A percentile compares a stretch with the other conserved stretches of the same genome.
Conservation (phyloP, 352 stramenopile genomes). For the Phytophthora lateralis region DNA sequence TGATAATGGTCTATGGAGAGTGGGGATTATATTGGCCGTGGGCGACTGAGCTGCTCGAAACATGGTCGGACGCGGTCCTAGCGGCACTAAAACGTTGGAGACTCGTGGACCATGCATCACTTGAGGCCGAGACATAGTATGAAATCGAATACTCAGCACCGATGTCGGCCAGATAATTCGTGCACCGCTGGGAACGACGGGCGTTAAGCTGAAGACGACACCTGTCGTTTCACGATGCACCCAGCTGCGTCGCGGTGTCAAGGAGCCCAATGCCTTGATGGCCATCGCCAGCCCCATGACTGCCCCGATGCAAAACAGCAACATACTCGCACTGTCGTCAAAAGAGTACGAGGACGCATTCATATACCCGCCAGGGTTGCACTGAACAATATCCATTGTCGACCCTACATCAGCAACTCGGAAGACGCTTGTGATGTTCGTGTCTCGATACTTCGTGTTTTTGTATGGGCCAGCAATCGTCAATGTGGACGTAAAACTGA, state of each 20-base stretch:
- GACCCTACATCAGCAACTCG: not conserved
- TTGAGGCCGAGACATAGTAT: not conserved
- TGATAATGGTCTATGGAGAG: not conserved
- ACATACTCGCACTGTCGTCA: conserved; percentile 22
- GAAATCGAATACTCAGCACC: conserved; percentile 21
- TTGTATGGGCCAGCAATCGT: conserved; percentile 42
- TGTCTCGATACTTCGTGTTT: conserved; percentile 18
- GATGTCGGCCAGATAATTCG: conserved; percentile 16
- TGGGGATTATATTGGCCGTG: conserved; percentile 6
- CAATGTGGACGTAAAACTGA: conserved; percentile 37
- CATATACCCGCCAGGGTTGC: conserved; percentile 8
- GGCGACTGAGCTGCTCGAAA: conserved; percentile 1
- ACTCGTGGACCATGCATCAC: not conserved
- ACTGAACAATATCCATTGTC: conserved; percentile 14
- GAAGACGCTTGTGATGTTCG: conserved; percentile 20
- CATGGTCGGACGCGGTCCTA: not conserved
- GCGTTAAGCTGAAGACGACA: conserved; percentile 17
- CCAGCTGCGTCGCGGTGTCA: not conserved
- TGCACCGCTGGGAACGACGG: conserved; percentile 10
- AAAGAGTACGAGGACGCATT: conserved; percentile 27
- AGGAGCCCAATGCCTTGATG: conserved; percentile 4
- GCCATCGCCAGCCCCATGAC: conserved; percentile 1
- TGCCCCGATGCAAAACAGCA: conserved; percentile 16
- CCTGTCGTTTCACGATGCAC: conserved; percentile 5
- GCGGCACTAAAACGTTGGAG: conserved; percentile 1